Conservation (phyloP, 345 rosid genomes). For the Dovyalis caffra region DNA sequence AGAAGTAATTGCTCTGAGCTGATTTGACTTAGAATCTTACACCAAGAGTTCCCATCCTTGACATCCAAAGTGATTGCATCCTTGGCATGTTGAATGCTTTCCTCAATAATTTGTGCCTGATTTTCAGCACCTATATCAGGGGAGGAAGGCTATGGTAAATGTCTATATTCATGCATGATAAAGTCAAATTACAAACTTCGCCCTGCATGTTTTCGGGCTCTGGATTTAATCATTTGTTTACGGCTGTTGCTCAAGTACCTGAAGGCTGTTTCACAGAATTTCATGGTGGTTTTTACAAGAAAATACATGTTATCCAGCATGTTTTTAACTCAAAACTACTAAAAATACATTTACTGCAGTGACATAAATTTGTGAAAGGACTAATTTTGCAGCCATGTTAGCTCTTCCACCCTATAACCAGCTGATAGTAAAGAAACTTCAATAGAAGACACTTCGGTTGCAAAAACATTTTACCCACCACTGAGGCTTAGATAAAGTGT, state of each 20-base stretch:
- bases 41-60: slow-evolving; percentile 79
- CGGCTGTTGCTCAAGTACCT: slow-evolving; percentile 5
- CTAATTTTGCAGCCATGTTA: no score
- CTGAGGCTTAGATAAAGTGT: no score
- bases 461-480: no score
- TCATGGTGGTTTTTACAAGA: slow-evolving; percentile 1
- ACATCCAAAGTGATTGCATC: slow-evolving; percentile 73
- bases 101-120: slow-evolving; percentile 51
- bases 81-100: slow-evolving; percentile 71
- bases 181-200: background rate
- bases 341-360: no score
- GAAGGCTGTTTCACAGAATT: slow-evolving; percentile 1
- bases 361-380: no score
- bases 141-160: slow-evolving; percentile 6
- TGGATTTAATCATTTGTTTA: background rate
- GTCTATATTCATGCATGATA: background rate
- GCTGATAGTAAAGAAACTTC: no score
- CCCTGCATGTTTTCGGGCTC: background rate
- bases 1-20: background rate
- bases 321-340: no score
- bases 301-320: background rate
- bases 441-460: no score
- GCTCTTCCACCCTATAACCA: no score
- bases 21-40: slow-evolving; percentile 38
- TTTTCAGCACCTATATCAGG: slow-evolving; percentile 48